A percentile compares a stretch with the other conserved stretches of the same genome.
Evolutionary conservation across 805 yeast genomes (phyloP).

Genomic region (Lipomyces lipofer): DNA sequence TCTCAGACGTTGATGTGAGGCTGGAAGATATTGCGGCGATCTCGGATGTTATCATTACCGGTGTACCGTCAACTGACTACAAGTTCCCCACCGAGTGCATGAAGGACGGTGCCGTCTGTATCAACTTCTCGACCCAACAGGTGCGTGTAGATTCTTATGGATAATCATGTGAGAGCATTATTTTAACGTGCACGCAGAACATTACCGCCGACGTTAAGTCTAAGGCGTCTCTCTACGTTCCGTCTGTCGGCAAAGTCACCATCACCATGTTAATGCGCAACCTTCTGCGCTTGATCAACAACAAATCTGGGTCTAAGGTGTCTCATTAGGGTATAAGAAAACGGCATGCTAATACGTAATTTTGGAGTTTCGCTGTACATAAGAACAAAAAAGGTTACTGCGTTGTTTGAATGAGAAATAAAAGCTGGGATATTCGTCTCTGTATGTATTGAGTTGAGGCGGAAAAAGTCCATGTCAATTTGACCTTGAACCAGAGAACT

Average conservation of each 20-base stretch:
- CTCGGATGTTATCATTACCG: constrained; percentile 93
- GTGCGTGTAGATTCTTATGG: constrained; percentile 2
- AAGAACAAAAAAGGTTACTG: background rate
- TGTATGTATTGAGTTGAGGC: background rate
- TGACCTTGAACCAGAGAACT: too few relatives aligned
- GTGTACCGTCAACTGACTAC: constrained; percentile 83
- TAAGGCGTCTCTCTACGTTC: constrained; percentile 89
- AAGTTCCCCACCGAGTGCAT: constrained; percentile 82
- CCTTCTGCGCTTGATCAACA: constrained; percentile 75
- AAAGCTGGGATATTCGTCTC: background rate
- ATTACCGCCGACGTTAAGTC: constrained; percentile 75
- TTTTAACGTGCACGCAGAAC: constrained; percentile 45
- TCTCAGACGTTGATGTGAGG: constrained; percentile 54
- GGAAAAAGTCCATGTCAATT: too few relatives aligned
- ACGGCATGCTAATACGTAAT: background rate
- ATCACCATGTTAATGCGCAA: constrained; percentile 92
- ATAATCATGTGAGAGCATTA: background rate
- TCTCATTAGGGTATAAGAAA: background rate
- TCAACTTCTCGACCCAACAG: constrained; percentile 84
- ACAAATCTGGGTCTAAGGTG: constrained; percentile 42
- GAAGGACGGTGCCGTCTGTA: constrained; percentile 84
- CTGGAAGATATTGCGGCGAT: constrained; percentile 65
- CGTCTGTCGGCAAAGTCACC: constrained; percentile 94
- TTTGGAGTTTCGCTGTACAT: background rate
- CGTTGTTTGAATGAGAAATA: background rate